These are phyloP conservation scores for Epichloe gansuensis DNA, from an alignment of 2,329 filamentous ascomycete species.

Conservation along the genomic window DNA sequence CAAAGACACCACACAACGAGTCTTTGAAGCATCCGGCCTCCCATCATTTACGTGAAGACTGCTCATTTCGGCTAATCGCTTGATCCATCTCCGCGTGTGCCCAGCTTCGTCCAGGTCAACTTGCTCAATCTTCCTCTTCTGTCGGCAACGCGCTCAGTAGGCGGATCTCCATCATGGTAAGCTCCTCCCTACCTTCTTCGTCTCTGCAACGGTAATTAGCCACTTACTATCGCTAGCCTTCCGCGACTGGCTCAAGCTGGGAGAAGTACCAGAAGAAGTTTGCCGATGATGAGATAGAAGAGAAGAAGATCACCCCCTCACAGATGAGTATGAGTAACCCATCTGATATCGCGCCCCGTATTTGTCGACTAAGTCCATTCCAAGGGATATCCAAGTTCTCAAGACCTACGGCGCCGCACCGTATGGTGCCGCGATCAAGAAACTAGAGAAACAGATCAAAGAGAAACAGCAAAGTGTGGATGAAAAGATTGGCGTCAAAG, in stretches of 20 bases:
- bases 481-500: constrained; percentile 90
- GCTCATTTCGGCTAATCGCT: neutral
- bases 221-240: constrained; percentile 52
- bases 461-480: constrained; percentile 97
- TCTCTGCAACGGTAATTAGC: constrained; percentile 2
- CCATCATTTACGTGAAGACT: neutral
- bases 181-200: constrained; percentile 7
- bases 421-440: constrained; percentile 87
- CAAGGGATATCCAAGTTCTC: constrained; percentile 94
- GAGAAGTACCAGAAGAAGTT: constrained; percentile 98
- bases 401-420: constrained; percentile 98
- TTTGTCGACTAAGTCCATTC: constrained; percentile 13
- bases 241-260: constrained; percentile 87
- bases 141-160: constrained; percentile 12
- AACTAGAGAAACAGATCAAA: constrained; percentile 98
- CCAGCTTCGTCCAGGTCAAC: neutral
- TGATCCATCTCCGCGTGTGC: neutral
- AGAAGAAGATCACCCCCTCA: constrained; percentile 98
- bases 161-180: constrained; percentile 31
- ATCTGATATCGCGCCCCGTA: neutral
- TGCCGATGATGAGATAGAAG: constrained; percentile 90
- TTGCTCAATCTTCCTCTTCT: neutral
- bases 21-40: neutral
- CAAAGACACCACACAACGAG: constrained; percentile 10
- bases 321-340: constrained; percentile 69